phyloP scores from a whole-genome alignment of 176 grass and related monocot species.

The Paspalum notatum region DNA sequence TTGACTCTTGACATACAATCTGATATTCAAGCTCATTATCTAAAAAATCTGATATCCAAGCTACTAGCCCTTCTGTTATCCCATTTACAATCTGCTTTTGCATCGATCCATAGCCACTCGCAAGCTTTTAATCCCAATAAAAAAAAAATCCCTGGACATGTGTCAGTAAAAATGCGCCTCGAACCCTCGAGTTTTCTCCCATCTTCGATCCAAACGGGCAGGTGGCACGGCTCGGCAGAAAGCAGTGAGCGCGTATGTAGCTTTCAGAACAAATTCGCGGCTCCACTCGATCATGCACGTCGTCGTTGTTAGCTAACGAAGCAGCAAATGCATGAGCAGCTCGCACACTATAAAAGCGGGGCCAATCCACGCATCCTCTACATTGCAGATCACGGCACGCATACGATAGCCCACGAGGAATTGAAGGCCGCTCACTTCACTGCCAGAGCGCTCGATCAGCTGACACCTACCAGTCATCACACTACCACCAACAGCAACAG shows the following conservation, averaged over 20 bases:
- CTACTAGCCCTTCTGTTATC: conserved; percentile 36
- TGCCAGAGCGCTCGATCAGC: neutral
- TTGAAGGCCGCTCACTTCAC: too few relatives aligned
- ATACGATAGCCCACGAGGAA: neutral
- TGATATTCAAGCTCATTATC: too few relatives aligned
- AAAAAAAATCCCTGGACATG: neutral
- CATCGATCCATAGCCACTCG: neutral
- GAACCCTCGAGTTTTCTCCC: conserved; percentile 23
- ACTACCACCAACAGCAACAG: neutral
- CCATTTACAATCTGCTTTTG: conserved; percentile 31
- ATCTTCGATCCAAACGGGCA: conserved; percentile 31
- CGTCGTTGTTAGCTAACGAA: neutral
- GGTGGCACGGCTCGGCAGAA: conserved; percentile 31
- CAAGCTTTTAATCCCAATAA: neutral
- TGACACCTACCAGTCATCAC: neutral
- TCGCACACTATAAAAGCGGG: conserved; percentile 40
- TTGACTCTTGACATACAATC: neutral
- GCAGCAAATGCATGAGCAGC: neutral
- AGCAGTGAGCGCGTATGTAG: neutral
- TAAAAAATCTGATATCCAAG: neutral
- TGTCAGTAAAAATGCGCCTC: neutral
- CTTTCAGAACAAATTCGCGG: conserved; percentile 49
- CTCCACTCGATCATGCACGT: conserved; percentile 9
- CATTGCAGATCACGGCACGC: neutral
- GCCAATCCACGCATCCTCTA: neutral